Conservation (phyloP, 108 stramenopile species). For the Skeletonema menzelii region DNA sequence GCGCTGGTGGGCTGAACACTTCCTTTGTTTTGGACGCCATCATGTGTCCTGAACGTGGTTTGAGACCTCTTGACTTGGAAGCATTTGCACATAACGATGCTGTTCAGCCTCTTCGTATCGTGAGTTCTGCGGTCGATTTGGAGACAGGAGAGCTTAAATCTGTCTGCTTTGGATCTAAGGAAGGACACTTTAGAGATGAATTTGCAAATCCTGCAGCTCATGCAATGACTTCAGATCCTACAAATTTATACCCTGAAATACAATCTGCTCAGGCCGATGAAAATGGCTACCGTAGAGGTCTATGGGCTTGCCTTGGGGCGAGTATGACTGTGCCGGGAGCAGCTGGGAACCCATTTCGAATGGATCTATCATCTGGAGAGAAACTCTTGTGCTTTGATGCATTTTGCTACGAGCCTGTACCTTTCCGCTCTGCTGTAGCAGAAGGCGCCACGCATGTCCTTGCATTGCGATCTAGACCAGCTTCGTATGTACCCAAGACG, state of each 20-base stretch:
- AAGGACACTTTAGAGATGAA: constrained; percentile 54
- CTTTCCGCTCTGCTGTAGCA: constrained; percentile 74
- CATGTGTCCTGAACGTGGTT: constrained; percentile 65
- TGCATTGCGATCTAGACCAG: constrained; percentile 63
- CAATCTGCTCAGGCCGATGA: constrained; percentile 32
- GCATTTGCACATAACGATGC: constrained; percentile 64
- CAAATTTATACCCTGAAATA: constrained; percentile 26
- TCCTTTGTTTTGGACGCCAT: constrained; percentile 75
- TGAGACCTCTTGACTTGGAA: constrained; percentile 78
- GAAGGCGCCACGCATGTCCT: constrained; percentile 84
- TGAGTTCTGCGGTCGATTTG: constrained; percentile 57
- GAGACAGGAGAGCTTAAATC: constrained; percentile 51
- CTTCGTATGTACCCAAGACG: constrained; percentile 57
- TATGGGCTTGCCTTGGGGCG: constrained; percentile 78
- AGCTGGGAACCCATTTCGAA: constrained; percentile 62
- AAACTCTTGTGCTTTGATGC: constrained; percentile 65
- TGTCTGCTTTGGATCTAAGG: constrained; percentile 61
- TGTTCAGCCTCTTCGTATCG: constrained; percentile 65
- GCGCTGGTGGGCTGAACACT: constrained; percentile 66
- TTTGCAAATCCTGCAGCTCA: constrained; percentile 22
- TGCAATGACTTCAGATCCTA: neutral
- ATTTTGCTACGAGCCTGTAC: constrained; percentile 84
- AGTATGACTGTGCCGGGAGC: constrained; percentile 88
- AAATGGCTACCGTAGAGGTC: constrained; percentile 51
- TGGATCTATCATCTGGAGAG: constrained; percentile 43